A percentile compares a stretch with the other conserved stretches of the same genome.
phyloP scores from a whole-genome alignment of 257 asterid genomes.

The Solanum acaule region DNA sequence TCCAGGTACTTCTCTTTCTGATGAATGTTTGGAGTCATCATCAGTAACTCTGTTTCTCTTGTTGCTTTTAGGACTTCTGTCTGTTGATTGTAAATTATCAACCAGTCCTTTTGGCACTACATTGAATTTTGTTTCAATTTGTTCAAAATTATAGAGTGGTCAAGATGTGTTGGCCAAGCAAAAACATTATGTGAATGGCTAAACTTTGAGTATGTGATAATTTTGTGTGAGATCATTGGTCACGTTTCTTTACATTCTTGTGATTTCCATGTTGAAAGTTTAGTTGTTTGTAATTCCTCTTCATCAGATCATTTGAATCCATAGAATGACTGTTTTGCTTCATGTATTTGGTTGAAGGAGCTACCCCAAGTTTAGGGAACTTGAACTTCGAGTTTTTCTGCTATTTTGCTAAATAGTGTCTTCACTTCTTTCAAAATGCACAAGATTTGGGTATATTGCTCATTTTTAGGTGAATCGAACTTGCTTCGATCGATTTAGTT shows the following conservation, averaged over 20 bases:
- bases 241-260: neutral
- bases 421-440: neutral
- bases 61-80: neutral
- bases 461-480: neutral
- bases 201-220: neutral
- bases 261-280: neutral
- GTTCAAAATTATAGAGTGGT: neutral
- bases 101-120: neutral
- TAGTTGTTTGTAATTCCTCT: neutral
- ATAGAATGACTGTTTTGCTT: neutral
- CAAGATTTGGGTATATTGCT: neutral
- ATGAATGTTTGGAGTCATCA: neutral
- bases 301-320: neutral
- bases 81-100: neutral
- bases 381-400: neutral
- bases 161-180: neutral
- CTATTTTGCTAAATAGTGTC: neutral
- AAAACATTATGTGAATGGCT: neutral
- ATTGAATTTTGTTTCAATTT: neutral
- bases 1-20: neutral
- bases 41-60: neutral
- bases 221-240: neutral
- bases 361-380: neutral
- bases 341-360: neutral
- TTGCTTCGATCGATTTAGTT: neutral